Base-by-base conservation (phyloP, 2,329 filamentous ascomycete genomes). In the Phialemonium atrogriseum region DNA sequence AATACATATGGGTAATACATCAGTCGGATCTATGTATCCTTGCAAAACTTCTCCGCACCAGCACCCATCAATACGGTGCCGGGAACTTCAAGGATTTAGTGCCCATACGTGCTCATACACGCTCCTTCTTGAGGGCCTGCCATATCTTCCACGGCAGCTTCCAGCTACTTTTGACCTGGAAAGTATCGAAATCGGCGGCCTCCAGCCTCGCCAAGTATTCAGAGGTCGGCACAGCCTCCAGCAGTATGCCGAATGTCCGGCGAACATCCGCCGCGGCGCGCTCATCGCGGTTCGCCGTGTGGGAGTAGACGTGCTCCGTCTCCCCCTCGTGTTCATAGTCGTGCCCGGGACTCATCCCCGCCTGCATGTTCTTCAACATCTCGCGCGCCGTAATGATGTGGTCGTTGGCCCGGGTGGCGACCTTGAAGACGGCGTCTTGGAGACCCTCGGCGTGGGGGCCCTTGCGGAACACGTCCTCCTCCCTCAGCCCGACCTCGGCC, bases 341-440 rank as follows among this genome's bases (percentile, higher is more conserved):
- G 52, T 95, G 89, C 0, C 81, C 85, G 0, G 84, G 74, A 29
- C 77, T 78, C 44, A 81, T 61, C 2, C 87, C 85, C 4, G 76
- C 77, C 33, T 75, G 75, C 13, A 94, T 61, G 47, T 84, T 85
- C 49, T 77, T 80, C 38, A 96, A 58, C 87, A 98, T 94, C 54
- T 94, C 85, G 37, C 87, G 70, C 2, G 84, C 89, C 0, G 89
- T 96, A 44, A 95, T 94, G 20, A 98, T 66, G 57, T 98, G 91
- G 53, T 98, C 91, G 50, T 93, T 93, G 6, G 91, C 91, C 22
- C 89, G 75, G 0, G 91, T 98, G 1, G 91, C 91, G 10, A 98
- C 85, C 4, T 77, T 72, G 57, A 96, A 98, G 1, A 96, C 77
- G 4, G 88, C 89, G 55, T 98, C 89, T 38, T 83, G 78, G 12